A percentile compares a stretch with the other conserved stretches of the same genome.
These are phyloP conservation scores for Aspergillus sp. DNA, from an alignment of 2,329 filamentous ascomycete species.

Conservation along the genomic window DNA sequence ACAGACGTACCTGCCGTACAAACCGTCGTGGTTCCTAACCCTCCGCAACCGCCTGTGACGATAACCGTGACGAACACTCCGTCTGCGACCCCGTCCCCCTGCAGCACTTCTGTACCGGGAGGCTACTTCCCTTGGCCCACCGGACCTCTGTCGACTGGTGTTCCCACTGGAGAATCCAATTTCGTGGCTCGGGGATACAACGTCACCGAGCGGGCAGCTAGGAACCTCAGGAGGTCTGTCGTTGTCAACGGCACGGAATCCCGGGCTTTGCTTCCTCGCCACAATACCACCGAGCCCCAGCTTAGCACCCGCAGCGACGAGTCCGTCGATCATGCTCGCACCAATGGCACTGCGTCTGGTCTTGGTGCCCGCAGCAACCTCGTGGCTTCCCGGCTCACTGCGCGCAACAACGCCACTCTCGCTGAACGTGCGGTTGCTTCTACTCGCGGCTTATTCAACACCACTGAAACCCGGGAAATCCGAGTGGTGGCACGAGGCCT, in stretches of 20 bases:
- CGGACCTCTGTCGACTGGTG: conserved; percentile 1
- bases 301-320: conserved; percentile 3
- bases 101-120: conserved; percentile 12
- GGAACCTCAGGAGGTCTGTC: conserved; percentile 3
- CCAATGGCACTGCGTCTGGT: background rate
- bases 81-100: conserved; percentile 23
- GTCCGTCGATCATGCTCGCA: background rate
- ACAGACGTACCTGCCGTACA: conserved; percentile 16
- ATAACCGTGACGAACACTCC: conserved; percentile 21
- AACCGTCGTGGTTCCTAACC: conserved; percentile 15
- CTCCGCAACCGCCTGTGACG: conserved; percentile 22
- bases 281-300: background rate
- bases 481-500: background rate
- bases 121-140: conserved; percentile 1
- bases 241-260: conserved; percentile 8
- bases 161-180: background rate
- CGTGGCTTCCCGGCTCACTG: background rate
- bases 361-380: background rate
- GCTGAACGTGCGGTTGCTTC: conserved; percentile 4
- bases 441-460: conserved; percentile 10
- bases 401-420: conserved; percentile 1
- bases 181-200: conserved; percentile 7
- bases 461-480: conserved; percentile 5
- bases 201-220: background rate
- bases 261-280: background rate